Percentiles rank a stretch among this genome's conserved stretches.
These are phyloP conservation scores for Oryza coarctata DNA, from an alignment of 176 grass and related monocot genomes.

Conservation along the genomic window DNA sequence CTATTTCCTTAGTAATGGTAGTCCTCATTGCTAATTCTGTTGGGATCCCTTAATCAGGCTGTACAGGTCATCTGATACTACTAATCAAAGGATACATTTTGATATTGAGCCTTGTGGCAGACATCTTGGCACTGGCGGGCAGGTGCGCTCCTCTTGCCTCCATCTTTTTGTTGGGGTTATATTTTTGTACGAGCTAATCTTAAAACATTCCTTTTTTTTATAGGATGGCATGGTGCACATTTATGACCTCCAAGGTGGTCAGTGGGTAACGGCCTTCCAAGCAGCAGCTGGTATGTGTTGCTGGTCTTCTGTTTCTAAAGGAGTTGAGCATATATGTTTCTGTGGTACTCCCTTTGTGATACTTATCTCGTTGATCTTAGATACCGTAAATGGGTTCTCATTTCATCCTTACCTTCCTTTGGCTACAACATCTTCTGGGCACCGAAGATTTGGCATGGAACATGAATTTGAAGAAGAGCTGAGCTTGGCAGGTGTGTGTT, in stretches of 20 bases:
- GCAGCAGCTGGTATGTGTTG: slow-evolving; percentile 76
- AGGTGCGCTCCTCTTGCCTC: slow-evolving; percentile 47
- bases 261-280: slow-evolving; percentile 79
- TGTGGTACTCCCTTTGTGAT: slow-evolving; percentile 3
- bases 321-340: neutral
- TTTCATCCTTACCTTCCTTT: slow-evolving; percentile 88
- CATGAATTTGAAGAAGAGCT: slow-evolving; percentile 59
- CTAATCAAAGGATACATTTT: slow-evolving; percentile 95
- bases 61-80: slow-evolving; percentile 84
- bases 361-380: slow-evolving; percentile 48
- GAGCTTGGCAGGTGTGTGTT: slow-evolving; percentile 51
- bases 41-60: slow-evolving; percentile 49
- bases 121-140: slow-evolving; percentile 84
- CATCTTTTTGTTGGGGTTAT: slow-evolving; percentile 33
- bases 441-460: slow-evolving; percentile 67
- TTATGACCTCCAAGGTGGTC: slow-evolving; percentile 86
- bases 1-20: neutral
- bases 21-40: neutral
- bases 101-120: slow-evolving; percentile 93
- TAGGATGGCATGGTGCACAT: slow-evolving; percentile 93
- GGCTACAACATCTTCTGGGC: slow-evolving; percentile 78
- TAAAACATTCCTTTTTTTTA: slow-evolving; percentile 21
- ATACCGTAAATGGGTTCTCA: slow-evolving; percentile 76
- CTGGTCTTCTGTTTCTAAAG: slow-evolving; percentile 10
- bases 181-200: slow-evolving; percentile 23